Conservation (phyloP, 2,329 filamentous ascomycete genomes). For the Colletotrichum tropicicola region DNA sequence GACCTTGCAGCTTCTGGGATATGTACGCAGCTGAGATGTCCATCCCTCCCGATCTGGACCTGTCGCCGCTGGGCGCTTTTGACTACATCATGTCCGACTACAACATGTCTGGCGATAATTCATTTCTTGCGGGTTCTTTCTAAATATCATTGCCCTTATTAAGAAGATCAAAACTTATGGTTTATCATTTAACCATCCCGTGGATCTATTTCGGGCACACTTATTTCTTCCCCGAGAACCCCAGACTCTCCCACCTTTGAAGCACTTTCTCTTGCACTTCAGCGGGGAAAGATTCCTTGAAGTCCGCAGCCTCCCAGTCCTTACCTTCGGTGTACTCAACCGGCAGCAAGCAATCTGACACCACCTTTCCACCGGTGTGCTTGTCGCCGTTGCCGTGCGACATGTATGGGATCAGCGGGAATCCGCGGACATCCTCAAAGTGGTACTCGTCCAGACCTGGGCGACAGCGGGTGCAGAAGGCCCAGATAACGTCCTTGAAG, state of each 20-base stretch:
- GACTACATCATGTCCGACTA: slow-evolving; percentile 3
- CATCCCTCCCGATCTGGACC: background rate
- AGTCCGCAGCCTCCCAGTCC: slow-evolving; percentile 41
- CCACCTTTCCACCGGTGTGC: slow-evolving; percentile 52
- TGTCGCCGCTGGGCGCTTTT: background rate
- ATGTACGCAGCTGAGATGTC: background rate
- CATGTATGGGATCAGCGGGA: slow-evolving; percentile 57
- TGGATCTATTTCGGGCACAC: too few species aligned
- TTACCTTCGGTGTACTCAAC: slow-evolving; percentile 49
- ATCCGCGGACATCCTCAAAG: slow-evolving; percentile 53
- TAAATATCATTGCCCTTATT: too few species aligned
- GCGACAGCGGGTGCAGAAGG: slow-evolving; percentile 56
- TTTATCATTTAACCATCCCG: too few species aligned
- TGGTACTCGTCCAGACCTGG: slow-evolving; percentile 52
- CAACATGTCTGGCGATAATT: background rate
- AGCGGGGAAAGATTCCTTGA: slow-evolving; percentile 46
- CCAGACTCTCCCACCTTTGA: background rate
- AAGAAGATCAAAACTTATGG: too few species aligned
- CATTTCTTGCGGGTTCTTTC: background rate
- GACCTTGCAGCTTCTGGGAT: background rate
- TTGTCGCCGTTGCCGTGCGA: slow-evolving; percentile 41
- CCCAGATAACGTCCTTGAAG: slow-evolving; percentile 57
- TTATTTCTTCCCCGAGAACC: background rate
- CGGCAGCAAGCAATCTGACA: slow-evolving; percentile 53
- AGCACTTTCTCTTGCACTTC: slow-evolving; percentile 48